Evolutionary conservation across 2,329 filamentous ascomycete genomes (phyloP), one percentile per base, ranked within the genome.

Genomic region (Talaromyces verruculosus): DNA sequence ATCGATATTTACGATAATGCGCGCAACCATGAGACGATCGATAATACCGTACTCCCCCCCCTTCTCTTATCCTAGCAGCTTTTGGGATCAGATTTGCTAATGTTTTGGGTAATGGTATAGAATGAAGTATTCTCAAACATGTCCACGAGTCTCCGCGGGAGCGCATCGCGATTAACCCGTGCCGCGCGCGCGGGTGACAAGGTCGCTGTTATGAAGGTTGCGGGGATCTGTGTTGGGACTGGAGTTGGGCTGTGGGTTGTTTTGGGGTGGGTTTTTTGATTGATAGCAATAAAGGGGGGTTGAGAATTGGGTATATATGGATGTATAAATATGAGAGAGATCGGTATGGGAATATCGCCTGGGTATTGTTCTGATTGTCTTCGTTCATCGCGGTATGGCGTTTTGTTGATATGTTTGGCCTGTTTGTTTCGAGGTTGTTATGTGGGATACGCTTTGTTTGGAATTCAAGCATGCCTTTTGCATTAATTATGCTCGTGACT

Each of bases 1-100:
- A 88, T 98, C 70, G 93, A 99, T 82, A 99, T 99, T 75, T 97
- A 98, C 85, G 93, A 98, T 81, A 93, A 95, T 77, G 95, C 95
- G 60, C 88, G 92, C 66, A 88, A 91, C 72, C 94, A 98, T 73
- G 88, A 91, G 70, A 87, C 96, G 69, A 91, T 99, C 71, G 92
- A 99, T 79, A 89, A 88, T 74, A 94, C 91, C 45, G 92, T 96
- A 84, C 66, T 87, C 81, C 28, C 39, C 3, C 30, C 22, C 28
- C 41, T 35, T 33, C 28, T 45, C 17, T 53, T 57, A 17, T 13
- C 10, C n/a, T 19, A 39, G 11, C 5, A 22, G 10, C 15, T 10
- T 8, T 17, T 37, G 19, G 33, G 33, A 37, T 17, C 22, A 28
- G 35, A 15, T 45, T 11, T 53, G 53, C 13, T 62, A 37, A 25